A percentile compares a stretch with the other conserved stretches of the same genome.
These are phyloP conservation scores for Xylariales sp. DNA, from an alignment of 2,329 filamentous ascomycete species.

Conservation along the genomic window DNA sequence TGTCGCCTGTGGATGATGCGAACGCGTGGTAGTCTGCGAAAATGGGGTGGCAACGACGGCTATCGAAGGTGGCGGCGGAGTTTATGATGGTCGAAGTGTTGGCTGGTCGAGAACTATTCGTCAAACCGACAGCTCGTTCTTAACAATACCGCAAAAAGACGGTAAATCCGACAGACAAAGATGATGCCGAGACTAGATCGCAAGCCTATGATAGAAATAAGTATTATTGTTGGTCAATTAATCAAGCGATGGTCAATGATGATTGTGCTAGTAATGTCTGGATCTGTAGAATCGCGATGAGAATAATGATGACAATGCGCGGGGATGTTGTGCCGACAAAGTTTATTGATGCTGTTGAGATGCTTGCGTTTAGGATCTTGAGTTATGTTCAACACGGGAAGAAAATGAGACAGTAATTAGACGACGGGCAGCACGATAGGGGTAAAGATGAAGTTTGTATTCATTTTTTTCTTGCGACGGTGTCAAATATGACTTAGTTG, in stretches of 20 bases:
- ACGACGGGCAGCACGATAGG: slow-evolving; percentile 12
- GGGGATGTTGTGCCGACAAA: slow-evolving; percentile 13
- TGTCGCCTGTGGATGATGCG: slow-evolving; percentile 64
- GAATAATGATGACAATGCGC: background rate
- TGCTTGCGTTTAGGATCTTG: background rate
- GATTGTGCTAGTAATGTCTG: background rate
- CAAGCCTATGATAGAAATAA: background rate
- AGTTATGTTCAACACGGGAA: background rate
- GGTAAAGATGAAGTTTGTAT: slow-evolving; percentile 10
- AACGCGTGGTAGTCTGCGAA: slow-evolving; percentile 59
- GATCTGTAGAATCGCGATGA: slow-evolving; percentile 6
- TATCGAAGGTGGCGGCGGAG: slow-evolving; percentile 7
- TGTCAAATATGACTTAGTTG: background rate
- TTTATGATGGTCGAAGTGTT: slow-evolving; percentile 6
- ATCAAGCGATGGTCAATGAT: background rate
- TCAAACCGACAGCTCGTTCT: background rate
- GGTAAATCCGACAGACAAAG: background rate
- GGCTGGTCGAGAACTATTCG: background rate
- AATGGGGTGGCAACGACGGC: slow-evolving; percentile 57
- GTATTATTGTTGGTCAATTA: background rate
- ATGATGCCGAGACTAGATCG: slow-evolving; percentile 5
- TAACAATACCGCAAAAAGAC: background rate
- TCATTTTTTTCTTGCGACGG: slow-evolving; percentile 1
- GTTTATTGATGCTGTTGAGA: slow-evolving; percentile 18
- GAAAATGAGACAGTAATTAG: slow-evolving; percentile 13